Conservation (phyloP, 768 basidiomycete genomes). For the Pulveroboletus sp. region DNA sequence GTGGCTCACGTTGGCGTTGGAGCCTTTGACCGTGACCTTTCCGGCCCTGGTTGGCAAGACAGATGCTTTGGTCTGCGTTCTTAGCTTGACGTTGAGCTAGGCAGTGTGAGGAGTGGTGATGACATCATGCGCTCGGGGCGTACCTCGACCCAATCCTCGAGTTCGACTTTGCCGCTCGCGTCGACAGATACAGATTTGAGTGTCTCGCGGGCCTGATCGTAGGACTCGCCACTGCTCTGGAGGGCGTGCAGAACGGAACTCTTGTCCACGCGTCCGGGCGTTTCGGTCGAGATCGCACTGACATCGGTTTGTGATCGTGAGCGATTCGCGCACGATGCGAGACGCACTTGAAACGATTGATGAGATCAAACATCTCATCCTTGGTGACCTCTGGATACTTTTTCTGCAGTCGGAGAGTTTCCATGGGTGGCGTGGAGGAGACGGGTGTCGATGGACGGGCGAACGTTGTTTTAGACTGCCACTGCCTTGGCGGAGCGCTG, state of each 20-base stretch:
- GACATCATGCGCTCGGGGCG: constrained; percentile 26
- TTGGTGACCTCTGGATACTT: constrained; percentile 88
- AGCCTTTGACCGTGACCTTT: constrained; percentile 91
- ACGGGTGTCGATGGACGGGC: constrained; percentile 9
- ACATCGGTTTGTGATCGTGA: background rate
- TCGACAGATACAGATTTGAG: constrained; percentile 93
- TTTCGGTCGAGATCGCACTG: constrained; percentile 73
- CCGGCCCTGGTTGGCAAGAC: constrained; percentile 67
- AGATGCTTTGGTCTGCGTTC: constrained; percentile 42
- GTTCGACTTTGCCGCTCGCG: constrained; percentile 90
- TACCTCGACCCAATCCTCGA: constrained; percentile 99
- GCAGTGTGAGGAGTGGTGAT: constrained; percentile 15
- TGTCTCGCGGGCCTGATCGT: constrained; percentile 85
- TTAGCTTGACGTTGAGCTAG: constrained; percentile 80
- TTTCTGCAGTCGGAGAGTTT: constrained; percentile 81
- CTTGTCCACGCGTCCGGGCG: constrained; percentile 81
- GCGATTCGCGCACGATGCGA: background rate
- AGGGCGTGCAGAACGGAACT: constrained; percentile 73
- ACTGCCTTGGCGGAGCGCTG: constrained; percentile 15
- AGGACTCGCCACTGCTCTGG: constrained; percentile 79
- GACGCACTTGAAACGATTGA: constrained; percentile 93
- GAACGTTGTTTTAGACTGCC: constrained; percentile 9
- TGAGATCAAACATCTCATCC: constrained; percentile 93
- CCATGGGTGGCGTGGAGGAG: constrained; percentile 44
- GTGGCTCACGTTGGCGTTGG: constrained; percentile 92